phyloP scores from a whole-genome alignment of 2,329 filamentous ascomycete species.

The Elsinoe arachidis region DNA sequence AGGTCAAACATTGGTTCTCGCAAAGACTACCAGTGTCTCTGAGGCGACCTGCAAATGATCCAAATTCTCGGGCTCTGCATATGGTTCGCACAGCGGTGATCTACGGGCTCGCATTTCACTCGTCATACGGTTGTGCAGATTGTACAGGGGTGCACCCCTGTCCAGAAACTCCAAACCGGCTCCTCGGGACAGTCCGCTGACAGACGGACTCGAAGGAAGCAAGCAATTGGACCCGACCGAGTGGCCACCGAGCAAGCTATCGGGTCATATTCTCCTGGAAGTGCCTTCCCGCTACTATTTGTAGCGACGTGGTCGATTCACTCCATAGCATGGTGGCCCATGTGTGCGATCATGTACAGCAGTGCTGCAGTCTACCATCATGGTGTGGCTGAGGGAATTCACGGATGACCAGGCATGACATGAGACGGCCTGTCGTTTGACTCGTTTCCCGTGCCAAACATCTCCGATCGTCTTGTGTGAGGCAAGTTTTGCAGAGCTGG shows the following conservation, averaged over 20 bases:
- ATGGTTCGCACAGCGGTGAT: constrained; percentile 9
- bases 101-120: constrained; percentile 1
- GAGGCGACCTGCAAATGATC: background rate
- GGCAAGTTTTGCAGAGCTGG: background rate
- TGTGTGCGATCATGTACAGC: background rate
- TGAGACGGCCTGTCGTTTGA: background rate
- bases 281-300: background rate
- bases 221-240: constrained; percentile 7
- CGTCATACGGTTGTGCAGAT: background rate
- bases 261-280: background rate
- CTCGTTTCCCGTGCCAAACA: background rate
- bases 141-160: constrained; percentile 7
- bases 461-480: constrained; percentile 1
- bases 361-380: background rate
- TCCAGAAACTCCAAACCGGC: background rate
- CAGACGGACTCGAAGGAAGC: background rate
- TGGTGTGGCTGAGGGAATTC: background rate
- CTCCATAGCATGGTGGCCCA: background rate
- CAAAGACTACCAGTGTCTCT: background rate
- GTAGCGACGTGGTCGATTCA: background rate
- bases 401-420: background rate
- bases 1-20: constrained; percentile 7
- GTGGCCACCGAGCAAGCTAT: background rate
- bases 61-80: constrained; percentile 7
- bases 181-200: background rate